Evolutionary conservation across 2,329 filamentous ascomycete genomes (phyloP), one percentile per base, ranked within the genome.

Genomic region (Botrytis tulipae): DNA sequence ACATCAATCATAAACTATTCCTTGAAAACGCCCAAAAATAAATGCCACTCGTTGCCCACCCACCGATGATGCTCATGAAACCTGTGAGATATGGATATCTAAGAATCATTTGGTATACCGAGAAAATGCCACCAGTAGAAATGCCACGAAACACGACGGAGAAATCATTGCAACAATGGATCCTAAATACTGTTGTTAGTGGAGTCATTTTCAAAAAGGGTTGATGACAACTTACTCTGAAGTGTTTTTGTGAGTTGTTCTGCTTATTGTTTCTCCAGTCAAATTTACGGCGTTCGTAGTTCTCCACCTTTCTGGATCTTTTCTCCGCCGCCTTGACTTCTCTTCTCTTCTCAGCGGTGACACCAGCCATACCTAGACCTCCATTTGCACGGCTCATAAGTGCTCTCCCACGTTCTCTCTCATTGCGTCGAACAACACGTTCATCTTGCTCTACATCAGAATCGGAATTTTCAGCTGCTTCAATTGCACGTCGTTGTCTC

Each of bases 311-410:
- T 75, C 89, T 86, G 73, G 91, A 89, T 78, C 91, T 88, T 82
- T 91, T 90, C 83, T 95, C 92, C 14, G 88, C 86, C 65, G 87
- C 87, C 35, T 85, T 83, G 29, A 93, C 89, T 76, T 91, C 89
- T 70, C 87, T 87, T 84, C 91, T 95, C 86, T 93, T 93, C 74
- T 88, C 85, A n/a, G 92, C 91, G 9, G 89, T 90, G 10, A 93
- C 92, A 62, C 93, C 93, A 63, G 90, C 80, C 91, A 97, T 93
- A 61, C 94, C 94, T 44, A 87, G 81, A 44, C 89, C 91, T n/a
- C 91, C 91, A 76, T 94, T 90, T 32, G 90, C 91, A 75, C 94
- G 89, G 70, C 87, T 89, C 62, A 91, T 85, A 35, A 93, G 81
- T 29, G 88, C 87, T 61, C 88, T 85, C 75, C 87, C 85, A 74